Evolutionary conservation across 2,329 filamentous ascomycete genomes (phyloP).

Genomic region (Leptographium wingfieldii): DNA sequence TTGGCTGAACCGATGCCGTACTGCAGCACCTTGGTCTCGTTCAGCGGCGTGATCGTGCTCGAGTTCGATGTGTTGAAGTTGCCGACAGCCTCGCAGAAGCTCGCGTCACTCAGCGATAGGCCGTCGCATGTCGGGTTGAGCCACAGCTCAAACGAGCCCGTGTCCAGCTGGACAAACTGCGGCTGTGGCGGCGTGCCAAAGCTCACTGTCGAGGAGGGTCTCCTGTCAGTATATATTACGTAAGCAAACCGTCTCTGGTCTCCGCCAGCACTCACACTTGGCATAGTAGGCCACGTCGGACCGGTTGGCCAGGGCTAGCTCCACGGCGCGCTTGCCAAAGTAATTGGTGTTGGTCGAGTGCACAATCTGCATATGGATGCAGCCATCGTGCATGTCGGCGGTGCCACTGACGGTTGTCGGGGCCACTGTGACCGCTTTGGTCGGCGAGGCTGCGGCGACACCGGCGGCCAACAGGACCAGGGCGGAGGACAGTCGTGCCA

Average conservation of each 20-base stretch:
- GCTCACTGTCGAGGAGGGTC: constrained; percentile 21
- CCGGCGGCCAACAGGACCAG: neutral
- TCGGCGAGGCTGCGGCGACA: neutral
- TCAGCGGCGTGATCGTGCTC: constrained; percentile 22
- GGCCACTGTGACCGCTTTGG: neutral
- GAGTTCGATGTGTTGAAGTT: constrained; percentile 30
- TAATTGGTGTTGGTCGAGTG: constrained; percentile 28
- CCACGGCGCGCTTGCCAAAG: constrained; percentile 29
- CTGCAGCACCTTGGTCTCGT: constrained; percentile 25
- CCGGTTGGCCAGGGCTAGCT: constrained; percentile 34
- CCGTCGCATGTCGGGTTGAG: constrained; percentile 46
- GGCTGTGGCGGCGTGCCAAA: constrained; percentile 42
- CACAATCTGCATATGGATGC: constrained; percentile 28
- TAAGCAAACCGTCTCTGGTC: neutral
- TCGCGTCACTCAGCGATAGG: constrained; percentile 27
- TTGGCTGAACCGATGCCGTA: constrained; percentile 41
- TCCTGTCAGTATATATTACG: neutral
- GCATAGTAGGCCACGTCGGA: constrained; percentile 43
- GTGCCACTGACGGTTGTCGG: neutral
- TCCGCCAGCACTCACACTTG: constrained; percentile 21
- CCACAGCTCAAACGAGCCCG: constrained; percentile 49
- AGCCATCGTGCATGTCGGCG: constrained; percentile 15
- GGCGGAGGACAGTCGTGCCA: neutral
- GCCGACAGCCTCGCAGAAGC: constrained; percentile 33
- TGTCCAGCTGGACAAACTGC: constrained; percentile 44